These are phyloP conservation scores for Perilla frutescens DNA, from an alignment of 257 asterid genomes.

Conservation along the genomic window DNA sequence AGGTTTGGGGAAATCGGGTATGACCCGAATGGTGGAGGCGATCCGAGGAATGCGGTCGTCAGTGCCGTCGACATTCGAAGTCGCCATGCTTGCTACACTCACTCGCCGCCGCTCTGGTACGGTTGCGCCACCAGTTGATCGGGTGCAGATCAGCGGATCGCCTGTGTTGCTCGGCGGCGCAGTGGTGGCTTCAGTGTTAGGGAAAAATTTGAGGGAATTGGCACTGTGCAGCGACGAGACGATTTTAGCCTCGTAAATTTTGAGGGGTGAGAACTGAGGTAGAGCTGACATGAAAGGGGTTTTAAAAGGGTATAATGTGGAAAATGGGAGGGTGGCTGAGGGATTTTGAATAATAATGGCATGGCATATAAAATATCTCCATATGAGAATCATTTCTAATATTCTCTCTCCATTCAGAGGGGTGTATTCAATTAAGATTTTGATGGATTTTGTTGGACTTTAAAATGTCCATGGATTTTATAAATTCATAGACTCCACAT, in stretches of 20 bases:
- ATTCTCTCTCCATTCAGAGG: too few species aligned
- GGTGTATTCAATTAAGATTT: too few species aligned
- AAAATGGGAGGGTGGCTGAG: not conserved
- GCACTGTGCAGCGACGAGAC: conserved; percentile 38
- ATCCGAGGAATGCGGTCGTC: conserved; percentile 76
- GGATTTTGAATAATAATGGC: not conserved
- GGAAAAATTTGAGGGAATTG: conserved; percentile 46
- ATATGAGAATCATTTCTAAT: too few species aligned
- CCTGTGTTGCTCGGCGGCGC: conserved; percentile 23
- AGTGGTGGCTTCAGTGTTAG: conserved; percentile 39
- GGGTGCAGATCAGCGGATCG: conserved; percentile 39
- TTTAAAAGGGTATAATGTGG: conserved; percentile 31
- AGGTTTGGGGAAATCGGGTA: conserved; percentile 91
- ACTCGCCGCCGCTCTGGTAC: conserved; percentile 23
- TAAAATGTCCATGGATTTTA: too few species aligned
- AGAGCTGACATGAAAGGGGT: conserved; percentile 44
- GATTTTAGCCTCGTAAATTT: conserved; percentile 35
- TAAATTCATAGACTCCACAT: too few species aligned
- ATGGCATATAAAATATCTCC: not conserved
- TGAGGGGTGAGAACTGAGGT: conserved; percentile 21
- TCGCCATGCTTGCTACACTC: conserved; percentile 51
- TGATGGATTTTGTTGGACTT: too few species aligned
- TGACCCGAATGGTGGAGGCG: conserved; percentile 78
- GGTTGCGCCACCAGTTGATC: conserved; percentile 39
- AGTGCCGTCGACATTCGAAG: conserved; percentile 33